These are phyloP conservation scores for Blepharisma japonicum DNA, from an alignment of 73 alveolate species.

Conservation along the genomic window DNA sequence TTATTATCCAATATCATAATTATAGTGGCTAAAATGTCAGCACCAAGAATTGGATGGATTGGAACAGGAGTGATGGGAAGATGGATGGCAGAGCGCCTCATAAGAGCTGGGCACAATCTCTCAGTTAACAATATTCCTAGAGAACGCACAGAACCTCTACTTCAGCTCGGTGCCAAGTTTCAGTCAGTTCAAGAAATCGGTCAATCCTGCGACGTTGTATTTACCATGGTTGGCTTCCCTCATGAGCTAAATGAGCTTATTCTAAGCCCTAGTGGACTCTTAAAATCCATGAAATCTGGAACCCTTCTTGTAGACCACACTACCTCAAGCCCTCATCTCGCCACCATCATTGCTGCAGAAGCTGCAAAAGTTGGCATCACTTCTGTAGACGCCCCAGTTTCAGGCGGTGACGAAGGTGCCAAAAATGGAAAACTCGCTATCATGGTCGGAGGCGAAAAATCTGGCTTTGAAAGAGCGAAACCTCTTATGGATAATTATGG, in stretches of 20 bases:
- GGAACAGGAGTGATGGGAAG: conserved; percentile 94
- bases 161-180: conserved; percentile 65
- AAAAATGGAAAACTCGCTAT: conserved; percentile 75
- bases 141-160: conserved; percentile 70
- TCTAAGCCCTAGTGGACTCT: conserved; percentile 67
- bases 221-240: conserved; percentile 88
- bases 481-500: conserved; percentile 63
- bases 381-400: conserved; percentile 89
- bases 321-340: conserved; percentile 80
- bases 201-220: conserved; percentile 62
- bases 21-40: no score
- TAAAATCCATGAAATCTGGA: conserved; percentile 72
- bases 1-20: no score
- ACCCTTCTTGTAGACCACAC: conserved; percentile 79
- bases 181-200: conserved; percentile 64
- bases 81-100: conserved; percentile 76
- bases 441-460: conserved; percentile 82
- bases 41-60: conserved; percentile 74
- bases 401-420: conserved; percentile 95
- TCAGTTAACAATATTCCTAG: conserved; percentile 73
- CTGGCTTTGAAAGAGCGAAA: conserved; percentile 52
- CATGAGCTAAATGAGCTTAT: conserved; percentile 81
- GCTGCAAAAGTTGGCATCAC: conserved; percentile 53
- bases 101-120: conserved; percentile 67
- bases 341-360: conserved; percentile 54